Base-by-base conservation (phyloP, 2,329 filamentous ascomycete species). In the Diaporthe eres region DNA sequence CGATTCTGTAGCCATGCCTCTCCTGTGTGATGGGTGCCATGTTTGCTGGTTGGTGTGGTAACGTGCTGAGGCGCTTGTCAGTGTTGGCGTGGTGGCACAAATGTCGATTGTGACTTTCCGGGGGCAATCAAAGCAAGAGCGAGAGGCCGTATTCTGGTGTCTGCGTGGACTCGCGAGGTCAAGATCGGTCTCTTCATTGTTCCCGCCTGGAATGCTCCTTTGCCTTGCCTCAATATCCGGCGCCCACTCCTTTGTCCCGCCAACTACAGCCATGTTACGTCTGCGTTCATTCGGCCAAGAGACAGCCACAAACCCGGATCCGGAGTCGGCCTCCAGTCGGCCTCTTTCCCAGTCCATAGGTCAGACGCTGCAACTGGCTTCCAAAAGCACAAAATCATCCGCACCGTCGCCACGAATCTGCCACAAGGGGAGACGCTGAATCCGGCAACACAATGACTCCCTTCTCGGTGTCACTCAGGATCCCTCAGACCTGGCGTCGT, bases 1-100 rank as follows among this genome's bases (percentile, higher is more conserved):
- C 37, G n/a, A 84, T 81, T 31, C 80, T 79, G 72, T 85, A 82
- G 19, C 76, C 65, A 25, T 78, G 76, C 63, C 78, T 80, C 83
- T 9, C 81, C 81, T 75, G 49, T 7, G 25, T 39, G 74, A 73
- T n/a, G 42, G 71, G 68, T 13, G 74, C 58, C 58, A 73, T 73
- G n/a, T 15, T 15, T 65, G 42, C 58, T 15, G 49, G 31, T 57
- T 17, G 47, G 37, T 25, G 25, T 25, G 15, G 22, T 57, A 17
- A 31, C 39, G 51, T 37, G 25, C 31, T 39, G 49, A 44, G 15
- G 34, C 22, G 4, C n/a, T 63, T 55, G 25, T 25, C 19, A 4
- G 37, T 61, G 25, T 65, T 44, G 19, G 25, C 34, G 49, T 25
- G 8, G n/a, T 53, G 58, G 37, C 28, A n/a, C 4, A n/a, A 28